Conservation (phyloP, 2,329 filamentous ascomycete species). For the Diaporthe sp. region DNA sequence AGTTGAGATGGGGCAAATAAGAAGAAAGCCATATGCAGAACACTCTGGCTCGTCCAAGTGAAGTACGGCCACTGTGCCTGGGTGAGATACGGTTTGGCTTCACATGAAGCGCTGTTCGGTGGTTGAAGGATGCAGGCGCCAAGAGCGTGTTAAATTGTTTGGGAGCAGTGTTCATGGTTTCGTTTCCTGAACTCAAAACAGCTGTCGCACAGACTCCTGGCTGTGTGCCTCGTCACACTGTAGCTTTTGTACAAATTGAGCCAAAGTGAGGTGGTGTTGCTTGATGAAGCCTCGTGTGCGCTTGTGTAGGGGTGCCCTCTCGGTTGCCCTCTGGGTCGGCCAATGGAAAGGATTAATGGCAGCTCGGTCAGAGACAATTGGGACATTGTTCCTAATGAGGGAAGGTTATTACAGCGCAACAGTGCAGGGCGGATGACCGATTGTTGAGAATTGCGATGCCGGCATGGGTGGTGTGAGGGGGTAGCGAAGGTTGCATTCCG, state of each 20-base stretch:
- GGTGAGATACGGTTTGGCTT: no score
- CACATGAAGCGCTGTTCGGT: background rate
- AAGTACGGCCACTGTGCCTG: no score
- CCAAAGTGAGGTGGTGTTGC: background rate
- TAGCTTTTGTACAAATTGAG: background rate
- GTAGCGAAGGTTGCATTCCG: conserved; percentile 23
- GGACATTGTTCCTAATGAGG: background rate
- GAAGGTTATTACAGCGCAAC: background rate
- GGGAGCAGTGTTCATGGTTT: background rate
- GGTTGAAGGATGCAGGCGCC: background rate
- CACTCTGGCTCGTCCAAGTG: background rate
- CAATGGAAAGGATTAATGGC: background rate
- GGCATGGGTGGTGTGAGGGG: conserved; percentile 15
- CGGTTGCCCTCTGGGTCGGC: background rate
- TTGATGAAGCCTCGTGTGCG: background rate
- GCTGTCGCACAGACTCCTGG: background rate
- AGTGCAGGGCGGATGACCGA: background rate
- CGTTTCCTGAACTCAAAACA: conserved; percentile 4
- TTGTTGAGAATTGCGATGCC: conserved; percentile 21
- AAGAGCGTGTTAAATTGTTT: background rate
- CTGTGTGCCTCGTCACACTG: background rate
- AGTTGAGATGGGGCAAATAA: background rate
- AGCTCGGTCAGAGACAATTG: background rate
- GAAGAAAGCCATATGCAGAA: background rate
- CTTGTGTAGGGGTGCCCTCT: no score